Evolutionary conservation across 176 grass and related monocot species (phyloP).

Genomic region (Avena atlantica): DNA sequence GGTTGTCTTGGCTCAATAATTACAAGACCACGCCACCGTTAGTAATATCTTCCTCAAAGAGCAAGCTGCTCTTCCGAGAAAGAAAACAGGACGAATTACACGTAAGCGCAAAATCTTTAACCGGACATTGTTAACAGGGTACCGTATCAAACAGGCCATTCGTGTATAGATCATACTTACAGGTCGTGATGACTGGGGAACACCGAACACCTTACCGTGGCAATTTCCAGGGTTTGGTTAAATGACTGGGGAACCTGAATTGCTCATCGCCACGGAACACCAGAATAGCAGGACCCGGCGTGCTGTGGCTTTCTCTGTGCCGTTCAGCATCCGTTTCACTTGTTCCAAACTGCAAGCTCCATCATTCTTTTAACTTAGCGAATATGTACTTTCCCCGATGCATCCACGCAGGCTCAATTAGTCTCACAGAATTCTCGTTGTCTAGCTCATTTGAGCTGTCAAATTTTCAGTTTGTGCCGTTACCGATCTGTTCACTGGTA

Average conservation of each 20-base stretch:
- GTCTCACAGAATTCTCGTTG: background rate
- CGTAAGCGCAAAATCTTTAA: background rate
- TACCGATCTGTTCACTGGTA: constrained; percentile 36
- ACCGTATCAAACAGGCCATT: background rate
- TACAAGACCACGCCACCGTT: background rate
- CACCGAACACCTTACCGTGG: background rate
- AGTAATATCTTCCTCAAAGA: background rate
- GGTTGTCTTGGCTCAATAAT: background rate
- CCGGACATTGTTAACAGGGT: background rate
- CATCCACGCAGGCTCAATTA: background rate
- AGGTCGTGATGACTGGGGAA: background rate
- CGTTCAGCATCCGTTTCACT: background rate
- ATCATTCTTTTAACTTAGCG: background rate
- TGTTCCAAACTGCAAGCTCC: background rate
- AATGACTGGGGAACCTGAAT: background rate
- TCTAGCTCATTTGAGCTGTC: constrained; percentile 1
- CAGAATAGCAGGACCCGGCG: background rate
- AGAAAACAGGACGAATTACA: background rate
- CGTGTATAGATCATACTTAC: constrained; percentile 37
- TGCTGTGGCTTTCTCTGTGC: background rate
- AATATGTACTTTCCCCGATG: constrained; percentile 3
- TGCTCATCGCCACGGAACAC: background rate
- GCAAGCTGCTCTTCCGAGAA: background rate
- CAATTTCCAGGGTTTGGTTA: background rate
- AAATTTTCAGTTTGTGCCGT: constrained; percentile 2